Evolutionary conservation across 305 asterid species (phyloP), one percentile per base, ranked within the genome.

Genomic region (Fraxinus sp.): DNA sequence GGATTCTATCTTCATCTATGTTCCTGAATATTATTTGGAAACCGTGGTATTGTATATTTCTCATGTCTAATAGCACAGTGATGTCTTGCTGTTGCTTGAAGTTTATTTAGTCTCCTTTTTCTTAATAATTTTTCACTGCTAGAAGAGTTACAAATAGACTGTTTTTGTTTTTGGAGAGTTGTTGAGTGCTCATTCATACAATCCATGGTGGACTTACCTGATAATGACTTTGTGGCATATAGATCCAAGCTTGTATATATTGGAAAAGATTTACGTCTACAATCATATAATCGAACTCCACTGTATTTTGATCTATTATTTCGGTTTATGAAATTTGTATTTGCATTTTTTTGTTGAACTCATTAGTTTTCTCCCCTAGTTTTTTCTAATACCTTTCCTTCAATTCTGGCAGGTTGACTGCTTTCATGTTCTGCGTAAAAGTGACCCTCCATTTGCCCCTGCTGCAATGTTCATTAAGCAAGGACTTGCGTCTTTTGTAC

Each of bases 371-470:
- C 52, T 78, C 44, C 76, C 26, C 26, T 7, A 16, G 44, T 7
- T 66, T 46, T 79, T 80, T 22, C 41, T 84, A 62, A 85, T 79
- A 70, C 79, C 55, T 64, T 78, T 80, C 79, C 85, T 75, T 75
- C 71, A 76, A 79, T 77, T 82, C 73, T 85, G 83, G 84, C 97
- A 95, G 99, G 98, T 95, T 84, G 98, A 95, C 80, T 92, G 95
- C 86, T 93, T 95, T 86, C 99, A 94, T 75, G 98, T 94, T 84
- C 90, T 95, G 89, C 97, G 97, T 41, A 95, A 92, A 91, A 92
- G 97, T 79, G 98, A 95, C 88, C 97, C 99, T 87, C 97, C 96
- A 39, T 95, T 95, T 86, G 97, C 89, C 73, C 97, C 98, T 81
- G 85, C 93, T 78, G 82, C 97, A 80, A 89, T 92, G 74, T 90